Evolutionary conservation across 345 rosid species (phyloP).

Genomic region (Ricinus communis): DNA sequence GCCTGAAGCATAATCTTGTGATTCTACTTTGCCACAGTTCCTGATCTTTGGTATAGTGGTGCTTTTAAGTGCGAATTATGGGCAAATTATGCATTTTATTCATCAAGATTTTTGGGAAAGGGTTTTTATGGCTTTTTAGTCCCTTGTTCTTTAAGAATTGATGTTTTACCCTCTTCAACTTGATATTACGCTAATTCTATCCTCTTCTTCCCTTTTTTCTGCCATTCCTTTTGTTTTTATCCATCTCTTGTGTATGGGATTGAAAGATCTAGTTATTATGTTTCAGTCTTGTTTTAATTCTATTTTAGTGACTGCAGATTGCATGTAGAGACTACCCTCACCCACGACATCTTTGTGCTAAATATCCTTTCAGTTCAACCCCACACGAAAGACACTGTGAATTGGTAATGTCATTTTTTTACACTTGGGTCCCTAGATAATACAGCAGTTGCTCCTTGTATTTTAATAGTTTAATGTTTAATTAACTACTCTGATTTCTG

Average conservation of each 20-base stretch:
- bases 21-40: neutral
- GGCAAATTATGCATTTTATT: neutral
- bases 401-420: conserved; percentile 44
- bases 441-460: neutral
- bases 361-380: conserved; percentile 56
- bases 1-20: neutral
- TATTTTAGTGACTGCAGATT: conserved; percentile 45
- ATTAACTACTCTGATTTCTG: conserved; percentile 8
- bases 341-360: conserved; percentile 73
- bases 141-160: neutral
- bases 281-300: conserved; percentile 7
- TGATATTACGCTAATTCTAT: too few relatives aligned
- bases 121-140: neutral
- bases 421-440: neutral
- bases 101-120: neutral
- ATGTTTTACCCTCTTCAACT: too few relatives aligned
- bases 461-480: neutral
- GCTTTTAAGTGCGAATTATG: neutral
- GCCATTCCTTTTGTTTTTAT: too few relatives aligned
- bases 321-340: conserved; percentile 95
- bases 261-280: neutral
- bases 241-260: too few relatives aligned
- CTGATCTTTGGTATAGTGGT: neutral
- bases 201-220: too few relatives aligned
- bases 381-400: conserved; percentile 57